Base-by-base conservation (phyloP, 2,329 filamentous ascomycete species). In the Aspergillus sp. region DNA sequence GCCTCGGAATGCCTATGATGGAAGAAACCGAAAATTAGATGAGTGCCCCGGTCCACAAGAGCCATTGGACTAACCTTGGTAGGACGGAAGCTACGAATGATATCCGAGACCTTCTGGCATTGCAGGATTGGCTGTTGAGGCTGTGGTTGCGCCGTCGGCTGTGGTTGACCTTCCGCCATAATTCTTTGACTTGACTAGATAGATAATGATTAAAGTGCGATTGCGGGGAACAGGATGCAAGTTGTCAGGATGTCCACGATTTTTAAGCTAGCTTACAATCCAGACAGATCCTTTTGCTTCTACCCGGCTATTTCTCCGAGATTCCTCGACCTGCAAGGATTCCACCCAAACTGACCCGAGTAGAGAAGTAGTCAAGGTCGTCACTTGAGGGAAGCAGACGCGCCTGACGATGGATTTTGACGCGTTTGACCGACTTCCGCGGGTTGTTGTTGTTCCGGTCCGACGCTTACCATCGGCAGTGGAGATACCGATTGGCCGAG, bases 21-120 rank as follows among this genome's bases (percentile, higher is more conserved):
- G 5, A 58, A 45, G 54, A 52, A 52, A 60, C 47, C 48, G n/a
- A 61, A 61, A 58, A 58, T 57, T 50, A 59, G 38, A 19, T 32
- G 43, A 38, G 19, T 45, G 50, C 48, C 12, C 47, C 47, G 3
- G 38, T 10, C 10, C 43, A 17, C 15, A 23, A 41, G 15, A 17
- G 5, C 21, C 48, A 9, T 48, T 21, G 15, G 9, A 65, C 78
- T 67, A 78, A 94, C 91, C 83, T 92, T 92, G 50, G 89, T 89
- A 7, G 94, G 91, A 54, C 91, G 85, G 74, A 91, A 96, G 57
- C 84, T 87, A 39, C 86, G 82, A 67, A 97, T 89, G 67, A 95
- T 84, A 70, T 97, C 91, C 70, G 86, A 84, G 57, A 97, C 84
- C 72, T 90, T 90, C 12, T 89, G 87, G 5, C 84, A 84, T 59